Evolutionary conservation across 345 rosid genomes (phyloP).

Genomic region (Citrus mangshanensis): DNA sequence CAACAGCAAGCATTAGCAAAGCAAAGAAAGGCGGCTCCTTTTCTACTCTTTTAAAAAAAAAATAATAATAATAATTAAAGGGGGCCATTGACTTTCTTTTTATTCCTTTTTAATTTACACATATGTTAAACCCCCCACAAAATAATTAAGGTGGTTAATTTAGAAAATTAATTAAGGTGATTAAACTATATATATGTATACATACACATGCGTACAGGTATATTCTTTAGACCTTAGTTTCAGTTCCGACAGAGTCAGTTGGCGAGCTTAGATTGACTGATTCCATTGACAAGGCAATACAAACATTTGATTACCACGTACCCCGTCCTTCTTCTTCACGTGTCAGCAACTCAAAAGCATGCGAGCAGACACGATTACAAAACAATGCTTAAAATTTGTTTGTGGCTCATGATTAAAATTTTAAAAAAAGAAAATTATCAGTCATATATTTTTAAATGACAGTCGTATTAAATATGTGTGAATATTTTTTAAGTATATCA

Average conservation of each 20-base stretch:
- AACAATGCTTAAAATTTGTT: not conserved
- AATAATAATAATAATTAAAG: not conserved
- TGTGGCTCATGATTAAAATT: too few relatives aligned
- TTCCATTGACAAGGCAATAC: not conserved
- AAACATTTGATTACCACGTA: not conserved
- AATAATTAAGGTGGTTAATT: too few relatives aligned
- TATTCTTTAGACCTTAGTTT: too few relatives aligned
- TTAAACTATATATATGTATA: too few relatives aligned
- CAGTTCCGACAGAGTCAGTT: too few relatives aligned
- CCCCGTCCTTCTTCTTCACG: not conserved
- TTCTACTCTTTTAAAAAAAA: not conserved
- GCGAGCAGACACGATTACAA: not conserved
- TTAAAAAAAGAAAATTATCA: too few relatives aligned
- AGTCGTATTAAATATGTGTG: rapidly evolving
- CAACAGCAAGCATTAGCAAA: not conserved
- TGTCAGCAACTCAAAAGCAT: not conserved
- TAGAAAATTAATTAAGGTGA: too few relatives aligned
- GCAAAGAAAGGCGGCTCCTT: conserved; percentile 21
- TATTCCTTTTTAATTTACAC: not conserved
- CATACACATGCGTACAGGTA: not conserved
- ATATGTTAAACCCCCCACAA: not conserved
- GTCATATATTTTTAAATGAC: too few relatives aligned
- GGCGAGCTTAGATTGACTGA: not conserved
- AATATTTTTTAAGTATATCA: too few relatives aligned
- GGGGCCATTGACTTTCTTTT: not conserved